Conservation (phyloP, 2,329 filamentous ascomycete genomes). For the Berkeleyomyces basicola region DNA sequence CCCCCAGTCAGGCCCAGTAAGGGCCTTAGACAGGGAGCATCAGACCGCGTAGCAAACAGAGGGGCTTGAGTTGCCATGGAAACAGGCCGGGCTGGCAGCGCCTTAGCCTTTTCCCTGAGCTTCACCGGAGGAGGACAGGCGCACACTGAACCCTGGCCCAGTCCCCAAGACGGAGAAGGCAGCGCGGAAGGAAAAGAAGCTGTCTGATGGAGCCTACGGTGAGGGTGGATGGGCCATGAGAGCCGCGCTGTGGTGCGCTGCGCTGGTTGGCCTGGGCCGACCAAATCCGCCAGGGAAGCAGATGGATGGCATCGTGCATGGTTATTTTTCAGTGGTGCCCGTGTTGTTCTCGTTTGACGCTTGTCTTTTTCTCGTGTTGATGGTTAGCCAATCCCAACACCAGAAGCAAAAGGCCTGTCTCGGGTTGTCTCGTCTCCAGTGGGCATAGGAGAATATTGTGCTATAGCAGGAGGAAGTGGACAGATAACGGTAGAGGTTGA, state of each 20-base stretch:
- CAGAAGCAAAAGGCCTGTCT: not conserved
- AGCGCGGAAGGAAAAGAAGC: not conserved
- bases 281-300: not conserved
- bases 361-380: not conserved
- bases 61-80: conserved; percentile 5
- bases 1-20: conserved; percentile 6
- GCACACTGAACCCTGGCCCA: not conserved
- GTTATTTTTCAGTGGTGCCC: not conserved
- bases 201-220: not conserved
- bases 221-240: not conserved
- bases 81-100: conserved; percentile 1
- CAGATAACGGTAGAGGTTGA: not conserved
- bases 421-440: not conserved
- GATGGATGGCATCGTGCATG: not conserved
- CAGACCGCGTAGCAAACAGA: conserved; percentile 9
- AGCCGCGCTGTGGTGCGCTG: too few relatives aligned
- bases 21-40: conserved; percentile 4
- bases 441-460: not conserved
- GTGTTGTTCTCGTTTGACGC: not conserved
- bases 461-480: not conserved
- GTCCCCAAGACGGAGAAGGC: not conserved
- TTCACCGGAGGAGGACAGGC: not conserved
- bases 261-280: not conserved
- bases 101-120: not conserved
- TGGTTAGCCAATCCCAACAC: not conserved